Percentiles rank a stretch among this genome's conserved stretches.
phyloP scores from a whole-genome alignment of 2,329 filamentous ascomycete genomes.

The Arthroderma sp. region DNA sequence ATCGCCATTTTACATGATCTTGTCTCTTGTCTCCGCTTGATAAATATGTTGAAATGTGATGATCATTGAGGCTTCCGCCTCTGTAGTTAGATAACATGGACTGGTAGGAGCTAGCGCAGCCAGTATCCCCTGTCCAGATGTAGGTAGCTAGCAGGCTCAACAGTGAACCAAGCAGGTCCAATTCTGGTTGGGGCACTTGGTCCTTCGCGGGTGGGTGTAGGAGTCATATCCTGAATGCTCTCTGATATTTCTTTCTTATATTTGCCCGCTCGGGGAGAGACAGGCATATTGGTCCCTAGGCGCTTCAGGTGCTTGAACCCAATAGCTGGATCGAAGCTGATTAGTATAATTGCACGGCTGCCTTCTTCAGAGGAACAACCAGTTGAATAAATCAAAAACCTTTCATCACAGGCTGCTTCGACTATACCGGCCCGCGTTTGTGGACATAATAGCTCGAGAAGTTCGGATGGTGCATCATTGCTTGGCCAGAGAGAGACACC shows the following conservation, averaged over 20 bases:
- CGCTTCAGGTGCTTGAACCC: constrained; percentile 8
- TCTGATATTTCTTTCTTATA: not conserved
- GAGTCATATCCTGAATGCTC: too few species aligned
- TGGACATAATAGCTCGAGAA: constrained; percentile 29
- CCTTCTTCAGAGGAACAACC: constrained; percentile 2
- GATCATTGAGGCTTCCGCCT: too few species aligned
- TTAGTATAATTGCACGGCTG: constrained; percentile 8
- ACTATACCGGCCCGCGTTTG: constrained; percentile 17
- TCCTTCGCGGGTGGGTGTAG: constrained; percentile 3
- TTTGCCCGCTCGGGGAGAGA: not conserved
- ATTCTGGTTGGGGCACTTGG: not conserved
- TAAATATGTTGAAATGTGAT: too few species aligned
- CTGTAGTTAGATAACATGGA: too few species aligned
- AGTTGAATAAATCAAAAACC: constrained; percentile 11
- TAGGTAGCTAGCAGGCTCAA: constrained; percentile 9
- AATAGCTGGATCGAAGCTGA: constrained; percentile 12
- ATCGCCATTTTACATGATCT: too few species aligned
- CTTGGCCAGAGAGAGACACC: constrained; percentile 31
- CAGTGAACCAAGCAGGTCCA: constrained; percentile 8
- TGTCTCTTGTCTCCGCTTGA: too few species aligned
- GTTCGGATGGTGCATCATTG: constrained; percentile 24
- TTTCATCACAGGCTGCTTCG: constrained; percentile 10
- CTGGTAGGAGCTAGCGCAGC: constrained; percentile 8
- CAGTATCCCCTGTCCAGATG: constrained; percentile 10
- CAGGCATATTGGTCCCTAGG: not conserved